These are phyloP conservation scores for Aspergillus costaricaensis DNA, from an alignment of 2,329 filamentous ascomycete genomes.

Conservation along the genomic window DNA sequence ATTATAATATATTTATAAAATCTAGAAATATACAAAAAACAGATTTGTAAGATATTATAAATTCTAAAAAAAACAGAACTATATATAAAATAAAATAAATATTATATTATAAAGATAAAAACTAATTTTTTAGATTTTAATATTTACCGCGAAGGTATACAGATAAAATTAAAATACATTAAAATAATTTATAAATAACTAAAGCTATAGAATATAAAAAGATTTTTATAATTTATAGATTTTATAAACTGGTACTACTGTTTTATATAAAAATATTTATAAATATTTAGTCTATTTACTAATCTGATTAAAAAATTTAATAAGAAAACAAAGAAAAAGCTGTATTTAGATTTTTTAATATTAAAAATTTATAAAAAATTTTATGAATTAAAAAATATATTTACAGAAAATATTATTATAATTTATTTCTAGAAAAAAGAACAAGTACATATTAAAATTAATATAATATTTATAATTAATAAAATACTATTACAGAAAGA, in stretches of 20 bases:
- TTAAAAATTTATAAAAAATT: neutral
- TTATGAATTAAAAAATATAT: neutral
- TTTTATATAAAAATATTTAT: neutral
- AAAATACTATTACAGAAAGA: too few species aligned
- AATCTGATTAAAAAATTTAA: too few species aligned
- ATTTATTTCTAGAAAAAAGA: neutral
- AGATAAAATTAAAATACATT: neutral
- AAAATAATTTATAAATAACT: neutral
- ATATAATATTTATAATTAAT: neutral
- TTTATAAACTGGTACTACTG: neutral
- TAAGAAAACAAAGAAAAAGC: too few species aligned
- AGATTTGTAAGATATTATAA: neutral
- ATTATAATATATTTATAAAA: neutral
- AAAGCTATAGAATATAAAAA: neutral
- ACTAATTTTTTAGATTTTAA: neutral
- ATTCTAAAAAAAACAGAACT: neutral
- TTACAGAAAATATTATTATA: neutral
- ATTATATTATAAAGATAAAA: neutral
- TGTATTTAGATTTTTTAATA: neutral
- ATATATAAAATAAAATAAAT: neutral
- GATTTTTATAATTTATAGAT: neutral
- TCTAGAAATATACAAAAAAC: neutral
- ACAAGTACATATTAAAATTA: neutral
- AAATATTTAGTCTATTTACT: neutral
- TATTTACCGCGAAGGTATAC: neutral